Base-by-base conservation (phyloP, 805 yeast genomes). In the Metschnikowia gelsemii region DNA sequence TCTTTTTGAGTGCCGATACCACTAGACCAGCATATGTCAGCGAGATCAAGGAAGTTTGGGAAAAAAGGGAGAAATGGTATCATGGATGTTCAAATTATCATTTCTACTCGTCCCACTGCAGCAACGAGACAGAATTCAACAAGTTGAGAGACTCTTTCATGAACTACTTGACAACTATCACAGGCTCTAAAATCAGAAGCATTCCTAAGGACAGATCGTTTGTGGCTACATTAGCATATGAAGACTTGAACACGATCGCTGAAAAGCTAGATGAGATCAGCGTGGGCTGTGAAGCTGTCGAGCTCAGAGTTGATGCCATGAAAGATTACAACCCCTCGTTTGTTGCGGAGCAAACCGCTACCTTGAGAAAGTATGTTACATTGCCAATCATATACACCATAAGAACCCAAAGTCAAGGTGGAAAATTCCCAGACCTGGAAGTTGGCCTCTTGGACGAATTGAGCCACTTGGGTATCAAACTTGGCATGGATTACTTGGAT, bases 1-100 rank as follows among this genome's bases (percentile, higher is more conserved):
- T 73, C 8, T 88, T 87, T 62, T 74, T 93, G 50, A 75, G 76
- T 12, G 63, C 80, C 40, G 99, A 93, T 63, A 79, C 85, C 35
- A 73, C 89, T 0, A 77, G 99, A 59, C 99, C 99, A 12, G 86
- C 96, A 1, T 90, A 82, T 54, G 73, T 74, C 9, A 87, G 80
- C 52, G 96, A 89, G 55, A 82, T 89, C 53, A 72, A 73, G 50
- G 79, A 77, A 21, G 97, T 93, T 22, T 93, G 96, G 95, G 57
- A 68, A 26, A 79, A 89, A 59, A 79, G 99, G 63, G 84, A 86
- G 62, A 57, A 64, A 6, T 83, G 86, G 82, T 93, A 89, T 66
- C 71, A 75, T 24, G 87, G 83, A 41, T 86, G 91, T 53, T 83
- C 96, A 4, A 88, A 85, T 60, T 79, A 75, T 59, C 75, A 77